Evolutionary conservation across 2,329 filamentous ascomycete genomes (phyloP).

Genomic region (Calonectria ilicicola): DNA sequence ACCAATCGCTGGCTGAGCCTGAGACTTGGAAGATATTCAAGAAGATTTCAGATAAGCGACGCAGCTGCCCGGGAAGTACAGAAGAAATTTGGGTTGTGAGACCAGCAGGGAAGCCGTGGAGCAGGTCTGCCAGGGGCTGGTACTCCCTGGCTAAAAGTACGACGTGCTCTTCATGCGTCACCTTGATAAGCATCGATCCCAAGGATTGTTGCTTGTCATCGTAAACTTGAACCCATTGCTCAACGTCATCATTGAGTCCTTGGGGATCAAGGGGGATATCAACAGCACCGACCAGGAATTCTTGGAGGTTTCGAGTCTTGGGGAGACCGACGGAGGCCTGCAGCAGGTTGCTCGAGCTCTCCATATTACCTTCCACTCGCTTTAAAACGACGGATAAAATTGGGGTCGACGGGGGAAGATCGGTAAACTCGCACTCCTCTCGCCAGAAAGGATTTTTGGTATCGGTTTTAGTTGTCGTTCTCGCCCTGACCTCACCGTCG

Average conservation of each 20-base stretch:
- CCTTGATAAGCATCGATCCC: slow-evolving; percentile 86
- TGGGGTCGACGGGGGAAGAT: slow-evolving; percentile 77
- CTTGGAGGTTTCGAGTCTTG: slow-evolving; percentile 58
- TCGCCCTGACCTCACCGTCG: slow-evolving; percentile 82
- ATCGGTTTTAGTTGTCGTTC: slow-evolving; percentile 78
- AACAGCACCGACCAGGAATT: slow-evolving; percentile 76
- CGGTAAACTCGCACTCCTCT: slow-evolving; percentile 82
- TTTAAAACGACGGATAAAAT: slow-evolving; percentile 80
- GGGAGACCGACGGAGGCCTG: slow-evolving; percentile 43
- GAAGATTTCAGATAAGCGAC: slow-evolving; percentile 84
- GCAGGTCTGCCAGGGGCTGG: slow-evolving; percentile 80
- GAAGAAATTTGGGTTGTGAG: slow-evolving; percentile 88
- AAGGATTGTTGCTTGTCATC: slow-evolving; percentile 82
- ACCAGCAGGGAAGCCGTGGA: slow-evolving; percentile 87
- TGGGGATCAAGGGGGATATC: slow-evolving; percentile 85
- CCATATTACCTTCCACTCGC: slow-evolving; percentile 64
- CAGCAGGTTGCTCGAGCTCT: slow-evolving; percentile 53
- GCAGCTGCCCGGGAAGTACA: slow-evolving; percentile 81
- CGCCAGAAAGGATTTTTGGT: slow-evolving; percentile 85
- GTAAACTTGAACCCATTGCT: slow-evolving; percentile 88
- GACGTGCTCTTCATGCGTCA: slow-evolving; percentile 88
- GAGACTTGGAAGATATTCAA: slow-evolving; percentile 97
- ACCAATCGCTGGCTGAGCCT: slow-evolving; percentile 85
- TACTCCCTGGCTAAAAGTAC: slow-evolving; percentile 91
- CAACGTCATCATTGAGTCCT: slow-evolving; percentile 80